Evolutionary conservation across 768 basidiomycete genomes (phyloP).

Genomic region (Tulasnella sp.): DNA sequence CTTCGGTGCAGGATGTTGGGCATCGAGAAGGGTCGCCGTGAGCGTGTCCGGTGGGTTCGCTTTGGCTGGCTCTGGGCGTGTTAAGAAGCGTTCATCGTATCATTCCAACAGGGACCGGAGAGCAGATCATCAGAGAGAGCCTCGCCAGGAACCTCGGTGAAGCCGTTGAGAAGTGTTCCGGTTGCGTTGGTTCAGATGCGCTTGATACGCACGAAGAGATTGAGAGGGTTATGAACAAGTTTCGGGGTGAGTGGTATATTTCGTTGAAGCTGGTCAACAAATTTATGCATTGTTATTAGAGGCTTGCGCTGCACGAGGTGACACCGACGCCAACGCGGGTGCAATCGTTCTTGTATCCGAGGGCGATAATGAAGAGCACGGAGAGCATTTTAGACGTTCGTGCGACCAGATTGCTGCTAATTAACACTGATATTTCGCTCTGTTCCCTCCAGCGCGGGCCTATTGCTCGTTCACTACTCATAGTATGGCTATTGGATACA

Average conservation of each 20-base stretch:
- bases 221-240: slow-evolving; percentile 36
- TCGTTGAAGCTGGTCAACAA: background rate
- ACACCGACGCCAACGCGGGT: slow-evolving; percentile 46
- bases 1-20: slow-evolving; percentile 73
- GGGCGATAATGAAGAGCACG: slow-evolving; percentile 22
- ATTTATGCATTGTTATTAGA: background rate
- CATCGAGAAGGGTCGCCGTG: slow-evolving; percentile 44
- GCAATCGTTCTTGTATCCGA: slow-evolving; percentile 51
- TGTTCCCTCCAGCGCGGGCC: slow-evolving; percentile 40
- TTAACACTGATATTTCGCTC: background rate
- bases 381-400: background rate
- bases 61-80: slow-evolving; percentile 60
- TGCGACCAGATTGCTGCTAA: background rate
- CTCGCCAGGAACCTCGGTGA: slow-evolving; percentile 50
- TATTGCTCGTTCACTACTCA: slow-evolving; percentile 81
- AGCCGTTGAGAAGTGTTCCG: slow-evolving; percentile 25
- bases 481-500: slow-evolving; percentile 72
- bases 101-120: slow-evolving; percentile 48
- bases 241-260: slow-evolving; percentile 38
- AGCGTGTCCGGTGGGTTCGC: slow-evolving; percentile 53
- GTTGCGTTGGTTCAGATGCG: slow-evolving; percentile 33
- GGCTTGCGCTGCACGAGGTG: slow-evolving; percentile 30
- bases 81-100: slow-evolving; percentile 37
- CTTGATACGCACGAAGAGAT: slow-evolving; percentile 43
- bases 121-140: slow-evolving; percentile 49